Evolutionary conservation across 1,284 basidiomycete species (phyloP).

Genomic region (Sparassis latifolia): DNA sequence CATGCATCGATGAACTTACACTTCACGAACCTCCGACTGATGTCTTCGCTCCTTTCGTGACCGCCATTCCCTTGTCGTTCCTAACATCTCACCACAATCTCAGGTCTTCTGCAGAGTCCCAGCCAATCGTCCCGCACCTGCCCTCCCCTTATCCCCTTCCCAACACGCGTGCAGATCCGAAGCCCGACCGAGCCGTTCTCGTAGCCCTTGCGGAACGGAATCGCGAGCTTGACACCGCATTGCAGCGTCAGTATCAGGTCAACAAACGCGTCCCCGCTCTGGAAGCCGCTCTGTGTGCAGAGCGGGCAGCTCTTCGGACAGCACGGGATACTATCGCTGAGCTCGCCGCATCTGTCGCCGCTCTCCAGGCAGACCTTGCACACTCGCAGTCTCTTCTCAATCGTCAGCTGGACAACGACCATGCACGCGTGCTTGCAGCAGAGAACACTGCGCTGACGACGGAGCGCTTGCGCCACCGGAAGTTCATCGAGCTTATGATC

Average conservation of each 20-base stretch:
- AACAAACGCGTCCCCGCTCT: constrained; percentile 9
- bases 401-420: constrained; percentile 6
- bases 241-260: constrained; percentile 6
- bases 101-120: not conserved
- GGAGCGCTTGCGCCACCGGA: constrained; percentile 23
- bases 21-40: constrained; percentile 5
- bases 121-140: not conserved
- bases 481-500: constrained; percentile 26
- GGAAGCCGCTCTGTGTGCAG: constrained; percentile 12
- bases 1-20: constrained; percentile 13
- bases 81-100: not conserved
- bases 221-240: constrained; percentile 14
- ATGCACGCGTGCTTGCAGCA: constrained; percentile 11
- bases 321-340: constrained; percentile 8
- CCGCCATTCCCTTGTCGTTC: constrained; percentile 5
- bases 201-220: constrained; percentile 16
- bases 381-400: constrained; percentile 25
- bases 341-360: constrained; percentile 7
- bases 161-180: not conserved
- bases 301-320: constrained; percentile 11
- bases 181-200: constrained; percentile 11
- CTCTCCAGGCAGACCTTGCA: constrained; percentile 22
- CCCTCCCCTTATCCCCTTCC: not conserved
- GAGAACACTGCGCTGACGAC: constrained; percentile 15
- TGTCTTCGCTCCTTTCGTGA: constrained; percentile 9